Base-by-base conservation (phyloP, 2,329 filamentous ascomycete genomes). In the Hypoxylon sp. region DNA sequence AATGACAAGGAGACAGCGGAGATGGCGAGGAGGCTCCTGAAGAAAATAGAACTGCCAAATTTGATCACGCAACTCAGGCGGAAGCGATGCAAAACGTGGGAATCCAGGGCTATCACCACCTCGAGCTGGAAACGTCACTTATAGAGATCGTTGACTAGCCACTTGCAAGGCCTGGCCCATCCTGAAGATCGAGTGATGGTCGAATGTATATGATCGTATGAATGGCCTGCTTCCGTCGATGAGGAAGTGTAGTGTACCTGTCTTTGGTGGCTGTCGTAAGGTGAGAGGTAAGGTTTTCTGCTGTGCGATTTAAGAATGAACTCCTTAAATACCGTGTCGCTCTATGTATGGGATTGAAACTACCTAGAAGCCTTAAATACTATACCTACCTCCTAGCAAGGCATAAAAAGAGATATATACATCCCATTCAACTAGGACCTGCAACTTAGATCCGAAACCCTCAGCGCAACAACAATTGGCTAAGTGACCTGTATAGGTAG, bases 31-130 rank as follows among this genome's bases (percentile, higher is more conserved):
- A 8, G 7, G 8, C 21, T 46, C 4, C 15, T 27, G 7, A 13
- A 47, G 15, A 17, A 65, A 53, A 11, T 65, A 65, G 39, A 42
- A 46, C 1, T 27, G 11, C 51, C 51, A 65, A 13, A 61, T 21
- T 27, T 52, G 44, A 3, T 35, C 31, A 11, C 56, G 56, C 19
- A 65, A n/a, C 56, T 65, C 44, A 17, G 37, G 35, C 35, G 56
- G 48, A 31, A 65, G 62, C 27, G 31, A 11, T 11, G 3, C n/a
- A n/a, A 65, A 60, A 6, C 5, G n/a, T 7, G 39, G 10, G 35
- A 55, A 60, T 21, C n/a, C 21, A 7, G 27, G 19, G 2, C 31
- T 17, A 35, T 11, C 29, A 3, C 19, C 4, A 6, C 24, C 17
- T 37, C 13, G 4, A 2, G 21, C 3, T 11, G 5, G 27, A 7